Base-by-base conservation (phyloP, 2,329 filamentous ascomycete species). In the Paramyrothecium sp. region DNA sequence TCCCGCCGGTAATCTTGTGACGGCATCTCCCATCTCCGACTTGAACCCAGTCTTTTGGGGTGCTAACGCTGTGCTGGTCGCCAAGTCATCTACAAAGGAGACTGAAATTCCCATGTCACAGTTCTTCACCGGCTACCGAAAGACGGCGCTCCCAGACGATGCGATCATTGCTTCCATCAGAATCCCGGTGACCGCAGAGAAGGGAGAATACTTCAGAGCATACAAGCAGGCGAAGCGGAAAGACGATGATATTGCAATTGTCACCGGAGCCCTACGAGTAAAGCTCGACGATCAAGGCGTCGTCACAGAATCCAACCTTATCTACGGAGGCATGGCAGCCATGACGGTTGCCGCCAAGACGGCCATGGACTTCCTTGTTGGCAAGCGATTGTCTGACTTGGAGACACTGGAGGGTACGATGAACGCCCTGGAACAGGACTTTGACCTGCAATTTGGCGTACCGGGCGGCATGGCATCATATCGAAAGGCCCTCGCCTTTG, bases 381-480 rank as follows among this genome's bases (percentile, higher is more conserved):
- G 92, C 52, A 94, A 90, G 75, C 88, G 83, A 53, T 89, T 96
- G 64, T 89, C 90, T 0, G 89, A 96, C 61, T 84, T 91, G 2
- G 84, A 89, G 56, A 97, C 93, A 0, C 80, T 98, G 0, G 94
- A 99, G 72, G 93, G 91, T 1, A 85, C 88, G 7, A 97, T 98
- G 91, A 89, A 86, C 64, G 90, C 91, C 1, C 78, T 99, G n/a
- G 93, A 92, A 61, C 81, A 85, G 54, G 95, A 98, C 68, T 99
- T 99, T 67, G 86, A 96, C 69, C 81, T 99, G 30, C 82, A 85
- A 4, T 98, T 96, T 66, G 89, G 92, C 54, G 95, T 99, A 1
- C 95, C 94, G 0, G 95, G 95, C 63, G 95, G 95, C 41, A 99
- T 99, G 95, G 94, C 95, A 0, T 96, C 92, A 1, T 99, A 98